Conservation (phyloP, 495 filamentous ascomycete genomes). For the Paragyromitra xinjiangensis region DNA sequence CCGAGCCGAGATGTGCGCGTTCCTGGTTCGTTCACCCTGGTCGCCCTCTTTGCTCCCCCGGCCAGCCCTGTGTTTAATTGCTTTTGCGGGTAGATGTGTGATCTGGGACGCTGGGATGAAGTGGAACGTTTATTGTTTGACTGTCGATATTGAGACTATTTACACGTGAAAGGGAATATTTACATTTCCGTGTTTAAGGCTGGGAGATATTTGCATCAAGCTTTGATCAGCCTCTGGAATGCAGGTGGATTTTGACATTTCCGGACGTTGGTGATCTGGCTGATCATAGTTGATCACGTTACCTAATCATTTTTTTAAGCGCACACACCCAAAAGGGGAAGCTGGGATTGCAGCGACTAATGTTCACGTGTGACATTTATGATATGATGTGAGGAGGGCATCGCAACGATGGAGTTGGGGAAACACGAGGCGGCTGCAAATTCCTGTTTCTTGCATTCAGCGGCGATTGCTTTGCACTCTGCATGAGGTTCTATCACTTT, state of each 20-base stretch:
- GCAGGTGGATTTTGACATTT: slow-evolving; percentile 23
- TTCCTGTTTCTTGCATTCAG: slow-evolving; percentile 2
- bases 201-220: background rate
- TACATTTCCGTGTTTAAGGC: background rate
- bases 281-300: slow-evolving; percentile 3
- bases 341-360: background rate
- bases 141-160: background rate
- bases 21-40: slow-evolving; percentile 17
- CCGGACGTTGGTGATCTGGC: slow-evolving; percentile 7
- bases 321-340: background rate
- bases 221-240: slow-evolving; percentile 16
- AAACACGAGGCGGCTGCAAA: background rate
- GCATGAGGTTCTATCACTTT: slow-evolving; percentile 6
- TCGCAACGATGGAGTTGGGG: background rate
- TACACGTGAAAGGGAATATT: background rate
- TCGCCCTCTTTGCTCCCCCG: background rate
- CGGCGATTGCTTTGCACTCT: background rate
- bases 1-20: slow-evolving; percentile 32
- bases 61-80: slow-evolving; percentile 16
- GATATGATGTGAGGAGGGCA: background rate
- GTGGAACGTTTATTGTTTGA: slow-evolving; percentile 7
- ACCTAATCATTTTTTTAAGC: background rate
- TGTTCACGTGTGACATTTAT: background rate
- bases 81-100: slow-evolving; percentile 8
- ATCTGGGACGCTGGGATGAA: background rate